Percentiles rank a stretch among this genome's conserved stretches.
These are phyloP conservation scores for Apiotrichum veenhuisii DNA, from an alignment of 1,284 basidiomycete species.

Conservation along the genomic window DNA sequence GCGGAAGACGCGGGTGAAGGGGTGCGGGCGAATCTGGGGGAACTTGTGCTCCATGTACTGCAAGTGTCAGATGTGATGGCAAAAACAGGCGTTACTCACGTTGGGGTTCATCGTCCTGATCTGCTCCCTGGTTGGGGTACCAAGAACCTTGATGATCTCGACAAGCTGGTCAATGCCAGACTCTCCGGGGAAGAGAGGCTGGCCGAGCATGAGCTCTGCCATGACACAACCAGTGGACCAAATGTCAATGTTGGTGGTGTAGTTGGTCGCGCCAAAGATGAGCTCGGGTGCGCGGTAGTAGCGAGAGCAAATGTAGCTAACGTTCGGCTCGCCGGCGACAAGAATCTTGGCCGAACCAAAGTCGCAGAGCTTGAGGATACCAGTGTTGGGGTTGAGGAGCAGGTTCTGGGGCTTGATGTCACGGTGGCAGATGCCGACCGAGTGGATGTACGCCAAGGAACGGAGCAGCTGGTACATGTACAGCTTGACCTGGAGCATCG, in stretches of 20 bases:
- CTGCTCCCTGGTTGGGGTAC: constrained; percentile 96
- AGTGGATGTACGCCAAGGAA: constrained; percentile 23
- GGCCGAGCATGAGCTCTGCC: constrained; percentile 99
- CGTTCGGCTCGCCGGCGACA: constrained; percentile 95
- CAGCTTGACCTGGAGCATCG: constrained; percentile 93
- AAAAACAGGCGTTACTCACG: constrained; percentile 32
- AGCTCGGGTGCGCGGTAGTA: constrained; percentile 99
- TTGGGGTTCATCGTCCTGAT: constrained; percentile 99
- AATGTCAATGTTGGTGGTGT: constrained; percentile 99
- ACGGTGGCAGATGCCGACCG: constrained; percentile 75
- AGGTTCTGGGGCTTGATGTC: constrained; percentile 99
- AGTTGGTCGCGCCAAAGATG: constrained; percentile 99
- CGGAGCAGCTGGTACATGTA: constrained; percentile 74
- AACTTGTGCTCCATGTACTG: constrained; percentile 99
- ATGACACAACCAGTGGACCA: constrained; percentile 99
- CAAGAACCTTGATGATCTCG: constrained; percentile 99
- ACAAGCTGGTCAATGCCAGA: constrained; percentile 99
- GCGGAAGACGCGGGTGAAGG: constrained; percentile 96
- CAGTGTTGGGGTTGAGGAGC: constrained; percentile 91
- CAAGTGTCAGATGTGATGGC: not conserved
- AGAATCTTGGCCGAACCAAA: constrained; percentile 99
- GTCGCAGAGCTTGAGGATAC: constrained; percentile 96
- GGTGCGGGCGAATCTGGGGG: constrained; percentile 98
- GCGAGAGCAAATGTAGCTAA: constrained; percentile 98
- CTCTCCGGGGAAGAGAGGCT: constrained; percentile 98